Evolutionary conservation across 1,139 yeast genomes (phyloP).

Genomic region (Pichia sp.): DNA sequence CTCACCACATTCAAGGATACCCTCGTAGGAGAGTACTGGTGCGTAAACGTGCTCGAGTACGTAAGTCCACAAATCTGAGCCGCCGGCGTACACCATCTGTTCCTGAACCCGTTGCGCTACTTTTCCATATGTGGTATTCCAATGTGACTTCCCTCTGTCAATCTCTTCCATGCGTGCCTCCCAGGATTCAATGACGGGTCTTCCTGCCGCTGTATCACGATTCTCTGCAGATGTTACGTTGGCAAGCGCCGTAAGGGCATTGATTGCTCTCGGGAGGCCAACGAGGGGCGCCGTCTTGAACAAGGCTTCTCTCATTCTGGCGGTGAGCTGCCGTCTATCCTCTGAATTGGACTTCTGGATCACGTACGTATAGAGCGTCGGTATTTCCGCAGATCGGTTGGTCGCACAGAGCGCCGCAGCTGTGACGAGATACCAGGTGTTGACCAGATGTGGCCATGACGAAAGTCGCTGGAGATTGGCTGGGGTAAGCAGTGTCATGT

Average conservation of each 20-base stretch:
- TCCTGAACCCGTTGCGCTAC: slow-evolving; percentile 58
- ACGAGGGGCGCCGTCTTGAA: slow-evolving; percentile 71
- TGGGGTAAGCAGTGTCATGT: no score
- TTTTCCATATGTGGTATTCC: slow-evolving; percentile 72
- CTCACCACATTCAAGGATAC: slow-evolving; percentile 56
- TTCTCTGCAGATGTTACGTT: slow-evolving; percentile 52
- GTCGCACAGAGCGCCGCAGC: no score
- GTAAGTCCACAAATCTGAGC: slow-evolving; percentile 78
- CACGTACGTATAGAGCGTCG: no score
- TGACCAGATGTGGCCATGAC: no score
- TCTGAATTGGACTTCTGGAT: no score
- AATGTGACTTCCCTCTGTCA: slow-evolving; percentile 56
- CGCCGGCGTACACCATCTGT: slow-evolving; percentile 68
- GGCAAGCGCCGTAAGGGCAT: slow-evolving; percentile 61
- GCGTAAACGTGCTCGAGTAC: slow-evolving; percentile 71
- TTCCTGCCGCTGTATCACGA: no score
- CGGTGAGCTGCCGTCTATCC: slow-evolving; percentile 37
- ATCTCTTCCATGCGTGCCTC: slow-evolving; percentile 22
- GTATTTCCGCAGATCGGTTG: no score
- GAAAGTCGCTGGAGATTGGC: no score
- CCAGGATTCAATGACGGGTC: slow-evolving; percentile 2
- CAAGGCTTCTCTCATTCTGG: slow-evolving; percentile 65
- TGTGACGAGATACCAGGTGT: no score
- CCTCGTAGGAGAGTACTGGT: slow-evolving; percentile 65
- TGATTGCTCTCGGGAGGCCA: slow-evolving; percentile 82